Base-by-base conservation (phyloP, 257 asterid genomes). In the Phtheirospermum japonicum region DNA sequence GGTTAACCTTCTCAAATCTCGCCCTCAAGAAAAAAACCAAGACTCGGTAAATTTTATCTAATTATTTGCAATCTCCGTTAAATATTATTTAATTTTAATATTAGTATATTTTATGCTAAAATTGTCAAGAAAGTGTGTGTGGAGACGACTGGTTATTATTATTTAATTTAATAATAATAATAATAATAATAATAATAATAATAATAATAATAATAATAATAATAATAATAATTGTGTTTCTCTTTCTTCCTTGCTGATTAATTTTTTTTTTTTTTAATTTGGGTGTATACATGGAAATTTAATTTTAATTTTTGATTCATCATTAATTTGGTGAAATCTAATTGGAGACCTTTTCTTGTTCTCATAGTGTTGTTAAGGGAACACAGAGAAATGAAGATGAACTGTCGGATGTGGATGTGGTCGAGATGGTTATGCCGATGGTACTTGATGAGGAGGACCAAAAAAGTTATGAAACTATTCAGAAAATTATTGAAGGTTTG, bases 401-500 rank as follows among this genome's bases (percentile, higher is more conserved):
- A 51, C 76, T 54, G 4, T 50, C 59, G 9, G 79, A 67, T 39
- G 65, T 33, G 9, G 79, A 67, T 39, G 65, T 33, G 30, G 34
- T 30, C 8, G 71, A 67, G 52, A 9, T 34, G 43, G 61, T 42
- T 31, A 34, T 50, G 11, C 73, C 77, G 2, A 23, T 3, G 28
- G 76, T 69, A 54, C 80, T 81, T 57, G 73, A 78, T 62, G 85
- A 62, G 63, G 75, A 75, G 70, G 96, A 83, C 12, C 64, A 75
- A 56, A 77, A 75, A 50, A 58, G 79, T 28, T 79, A 78, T 62
- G 91, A 77, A 61, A 64, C 55, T 59, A 32, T 84, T 73, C 77
- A 59, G 61, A 78, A 77, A 58, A 53, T 76, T 34, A 76, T 89
- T 9, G 65, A 77, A 80, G 94, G 97, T 89, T 55, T 20, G 67